Base-by-base conservation (phyloP, 2,329 filamentous ascomycete genomes). In the Fusarium stilboides region DNA sequence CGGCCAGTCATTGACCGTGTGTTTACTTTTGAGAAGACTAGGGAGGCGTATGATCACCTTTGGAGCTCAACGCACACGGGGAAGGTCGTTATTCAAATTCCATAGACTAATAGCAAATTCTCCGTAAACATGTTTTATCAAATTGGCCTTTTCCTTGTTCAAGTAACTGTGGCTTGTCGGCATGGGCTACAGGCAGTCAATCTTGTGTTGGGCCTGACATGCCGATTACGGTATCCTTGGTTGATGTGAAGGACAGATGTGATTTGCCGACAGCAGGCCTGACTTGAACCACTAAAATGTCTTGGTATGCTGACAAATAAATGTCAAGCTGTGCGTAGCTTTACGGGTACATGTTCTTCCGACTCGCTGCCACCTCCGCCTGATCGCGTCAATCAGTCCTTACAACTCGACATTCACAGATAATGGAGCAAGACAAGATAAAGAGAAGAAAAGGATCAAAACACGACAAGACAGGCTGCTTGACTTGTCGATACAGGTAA, bases 21-120 rank as follows among this genome's bases (percentile, higher is more conserved):
- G 15, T 62, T 62, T 40, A 15, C 39, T 8, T 62, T 62, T 31
- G 59, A 58, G 3, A 37, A 62, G 3, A 42, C 59, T 15, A 42
- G 59, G 45, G 59, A 45, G 19, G 59, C 54, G 2, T 62, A 62
- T 22, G 59, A 58, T 31, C 42, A 62, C 14, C 59, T 62, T 14
- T 65, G 64, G 63, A 53, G 55, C 40, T 63, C 63, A 7, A 60
- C 56, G 1, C 63, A 67, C 22, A 61, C 60, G 3, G 60, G 63
- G 2, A 67, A 67, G 42, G 43, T 67, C 5, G 60, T 67, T 2
- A 67, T 67, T 8, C 42, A 19, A 1, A 37, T 67, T 31, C 54
- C 55, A 52, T 52, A 52, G 19, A 6, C 12, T 10, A 10, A 5
- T 31, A 31, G 28, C 9, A 31, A 13, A 31, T 13, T 31, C 9